Conservation (phyloP, 2,329 filamentous ascomycete genomes). For the Diplodia corticola region DNA sequence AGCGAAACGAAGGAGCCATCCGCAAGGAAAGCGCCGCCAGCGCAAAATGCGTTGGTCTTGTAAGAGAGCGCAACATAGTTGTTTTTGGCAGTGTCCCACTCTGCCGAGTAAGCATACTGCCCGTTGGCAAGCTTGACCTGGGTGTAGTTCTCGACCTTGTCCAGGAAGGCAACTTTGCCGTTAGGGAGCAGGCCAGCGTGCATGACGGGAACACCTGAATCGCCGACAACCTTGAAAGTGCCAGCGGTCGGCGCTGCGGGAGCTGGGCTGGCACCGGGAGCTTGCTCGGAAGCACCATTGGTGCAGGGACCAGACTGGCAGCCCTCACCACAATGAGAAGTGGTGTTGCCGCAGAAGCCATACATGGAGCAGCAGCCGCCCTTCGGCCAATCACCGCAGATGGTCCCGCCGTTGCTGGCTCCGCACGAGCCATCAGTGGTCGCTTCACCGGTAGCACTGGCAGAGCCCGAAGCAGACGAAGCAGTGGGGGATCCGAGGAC, state of each 20-base stretch:
- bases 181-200: constrained; percentile 61
- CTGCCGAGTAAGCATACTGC: constrained; percentile 60
- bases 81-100: constrained; percentile 57
- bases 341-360: constrained; percentile 55
- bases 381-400: constrained; percentile 55
- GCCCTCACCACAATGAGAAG: constrained; percentile 56
- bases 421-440: constrained; percentile 59
- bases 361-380: constrained; percentile 60
- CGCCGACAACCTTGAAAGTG: constrained; percentile 52
- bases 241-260: constrained; percentile 49
- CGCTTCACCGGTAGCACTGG: constrained; percentile 27
- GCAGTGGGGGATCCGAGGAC: constrained; percentile 38
- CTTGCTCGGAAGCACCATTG: constrained; percentile 40
- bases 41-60: constrained; percentile 63
- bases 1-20: constrained; percentile 58
- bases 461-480: constrained; percentile 24
- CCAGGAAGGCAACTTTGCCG: constrained; percentile 60
- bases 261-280: constrained; percentile 48
- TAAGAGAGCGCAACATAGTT: constrained; percentile 50
- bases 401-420: constrained; percentile 47
- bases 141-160: constrained; percentile 65
- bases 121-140: constrained; percentile 56
- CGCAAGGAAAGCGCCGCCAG: constrained; percentile 59
- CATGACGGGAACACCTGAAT: constrained; percentile 64
- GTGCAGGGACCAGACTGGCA: constrained; percentile 58